phyloP scores from a whole-genome alignment of 2,329 filamentous ascomycete genomes.

The Ophioceras dolichostomum region DNA sequence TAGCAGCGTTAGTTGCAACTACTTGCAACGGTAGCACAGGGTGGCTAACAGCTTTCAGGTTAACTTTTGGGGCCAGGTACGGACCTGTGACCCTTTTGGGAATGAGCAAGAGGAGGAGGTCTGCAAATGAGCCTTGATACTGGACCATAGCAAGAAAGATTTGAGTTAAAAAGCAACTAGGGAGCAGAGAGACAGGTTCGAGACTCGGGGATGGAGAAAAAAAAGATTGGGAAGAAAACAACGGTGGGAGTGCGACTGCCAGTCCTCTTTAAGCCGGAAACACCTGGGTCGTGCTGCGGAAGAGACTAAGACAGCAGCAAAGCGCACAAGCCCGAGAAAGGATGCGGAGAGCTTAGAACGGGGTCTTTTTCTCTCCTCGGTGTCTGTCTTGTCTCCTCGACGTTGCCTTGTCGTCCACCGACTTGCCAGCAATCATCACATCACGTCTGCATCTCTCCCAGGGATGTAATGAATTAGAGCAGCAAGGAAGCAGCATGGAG shows the following conservation, averaged over 20 bases:
- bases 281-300: conserved; percentile 1
- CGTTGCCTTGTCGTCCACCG: background rate
- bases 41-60: background rate
- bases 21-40: background rate
- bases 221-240: background rate
- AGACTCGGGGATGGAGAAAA: too few species aligned
- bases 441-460: background rate
- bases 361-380: background rate
- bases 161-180: too few species aligned
- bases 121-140: background rate
- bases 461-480: too few species aligned
- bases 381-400: background rate
- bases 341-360: background rate
- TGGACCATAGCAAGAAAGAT: too few species aligned
- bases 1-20: background rate
- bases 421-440: background rate
- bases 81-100: background rate
- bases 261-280: background rate
- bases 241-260: conserved; percentile 1
- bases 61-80: background rate
- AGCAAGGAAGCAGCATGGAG: too few species aligned
- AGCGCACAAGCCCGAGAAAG: background rate
- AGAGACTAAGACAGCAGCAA: conserved; percentile 1
- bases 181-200: background rate
- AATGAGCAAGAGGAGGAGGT: background rate